Conservation (phyloP, 2,329 filamentous ascomycete species). For the Sporothrix brasiliensis region DNA sequence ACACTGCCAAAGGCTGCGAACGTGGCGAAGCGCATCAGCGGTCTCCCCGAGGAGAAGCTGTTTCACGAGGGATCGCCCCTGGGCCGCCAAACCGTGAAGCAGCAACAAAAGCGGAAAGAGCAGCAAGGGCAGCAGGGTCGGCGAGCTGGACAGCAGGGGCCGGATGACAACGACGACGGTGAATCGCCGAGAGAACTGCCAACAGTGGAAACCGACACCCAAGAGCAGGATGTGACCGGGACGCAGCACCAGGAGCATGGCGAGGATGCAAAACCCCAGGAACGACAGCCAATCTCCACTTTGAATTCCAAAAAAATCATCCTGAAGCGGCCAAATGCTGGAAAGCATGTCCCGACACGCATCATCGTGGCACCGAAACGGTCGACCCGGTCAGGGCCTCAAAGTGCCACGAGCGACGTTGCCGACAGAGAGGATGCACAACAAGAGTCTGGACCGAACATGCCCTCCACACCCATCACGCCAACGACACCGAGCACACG, state of each 20-base stretch:
- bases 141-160: neutral
- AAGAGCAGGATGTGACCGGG: neutral
- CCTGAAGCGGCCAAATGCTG: conserved; percentile 46
- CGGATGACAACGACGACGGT: neutral
- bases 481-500: conserved; percentile 16
- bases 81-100: conserved; percentile 10
- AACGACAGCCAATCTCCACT: conserved; percentile 25
- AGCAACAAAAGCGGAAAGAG: conserved; percentile 26
- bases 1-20: conserved; percentile 64
- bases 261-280: conserved; percentile 21
- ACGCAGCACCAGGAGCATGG: conserved; percentile 4
- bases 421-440: neutral
- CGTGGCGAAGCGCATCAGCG: conserved; percentile 53
- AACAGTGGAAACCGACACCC: neutral
- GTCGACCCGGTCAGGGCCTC: conserved; percentile 38
- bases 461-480: conserved; percentile 2
- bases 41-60: conserved; percentile 31
- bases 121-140: neutral
- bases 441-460: neutral
- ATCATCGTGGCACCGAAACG: conserved; percentile 34
- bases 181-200: neutral
- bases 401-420: conserved; percentile 35
- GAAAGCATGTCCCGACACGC: conserved; percentile 36
- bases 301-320: conserved; percentile 50
- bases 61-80: conserved; percentile 26